Evolutionary conservation across 2,329 filamentous ascomycete genomes (phyloP), one percentile per base, ranked within the genome.

Genomic region (Botrytis elliptica): DNA sequence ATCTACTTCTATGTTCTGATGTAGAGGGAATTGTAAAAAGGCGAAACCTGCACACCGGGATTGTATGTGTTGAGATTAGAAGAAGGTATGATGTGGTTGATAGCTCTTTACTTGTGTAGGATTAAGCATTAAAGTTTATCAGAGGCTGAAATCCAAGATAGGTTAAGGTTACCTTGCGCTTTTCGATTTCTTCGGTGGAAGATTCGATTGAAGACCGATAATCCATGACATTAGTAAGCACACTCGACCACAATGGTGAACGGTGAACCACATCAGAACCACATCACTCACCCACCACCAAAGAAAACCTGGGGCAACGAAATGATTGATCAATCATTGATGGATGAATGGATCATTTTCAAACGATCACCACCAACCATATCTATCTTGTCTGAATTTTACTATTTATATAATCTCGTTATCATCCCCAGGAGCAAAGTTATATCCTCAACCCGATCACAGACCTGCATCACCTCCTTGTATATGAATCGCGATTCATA

Each of bases 31-130:
- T 66, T 75, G 74, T 76, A 5, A 42, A 78, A 76, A 76, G 79
- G 77, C 76, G 77, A 79, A 76, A 78, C 77, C 78, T 79, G 78
- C 77, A 80, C 79, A 76, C 77, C 77, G 77, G 77, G 73, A 25
- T 44, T 60, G 25, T n/a, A 55, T 44, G 29, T 57, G 40, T 69
- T 55, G 44, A 36, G 52, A 46, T 64, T 72, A 46, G 63, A n/a
- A 52, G 64, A 59, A 42, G 42, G 55, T 29, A 44, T 40, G 46
- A 29, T 25, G 69, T 71, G 42, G 69, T 71, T 65, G 69, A 71
- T 71, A 71, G 69, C 69, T 71, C 69, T 71, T 65, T 33, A 14
- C 36, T 18, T 57, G 66, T 68, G n/a, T 33, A 33, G 25, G 42
- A 68, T 57, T 68, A 57, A 68, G 49, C 49, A 68, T 68, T 68